Conservation (phyloP, 2,329 filamentous ascomycete genomes). For the Thelonectria olida region DNA sequence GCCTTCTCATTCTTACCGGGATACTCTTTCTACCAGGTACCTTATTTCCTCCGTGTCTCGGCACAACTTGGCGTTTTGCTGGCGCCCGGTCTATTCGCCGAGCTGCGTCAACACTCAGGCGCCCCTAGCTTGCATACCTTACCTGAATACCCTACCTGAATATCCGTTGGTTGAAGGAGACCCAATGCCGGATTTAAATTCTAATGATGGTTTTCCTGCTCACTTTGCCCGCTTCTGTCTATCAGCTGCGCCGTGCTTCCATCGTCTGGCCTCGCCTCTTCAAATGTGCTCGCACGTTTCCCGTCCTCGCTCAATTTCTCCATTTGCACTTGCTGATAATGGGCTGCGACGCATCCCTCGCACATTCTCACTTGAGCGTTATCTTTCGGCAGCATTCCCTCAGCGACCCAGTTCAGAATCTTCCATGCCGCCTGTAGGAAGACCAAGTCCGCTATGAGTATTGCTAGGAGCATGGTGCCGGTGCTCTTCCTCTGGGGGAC, state of each 20-base stretch:
- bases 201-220: background rate
- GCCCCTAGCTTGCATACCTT: too few species aligned
- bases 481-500: conserved; percentile 23
- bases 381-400: background rate
- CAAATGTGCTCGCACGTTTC: background rate
- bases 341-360: background rate
- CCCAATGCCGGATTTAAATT: too few species aligned
- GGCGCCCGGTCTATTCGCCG: too few species aligned
- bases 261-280: background rate
- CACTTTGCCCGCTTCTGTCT: background rate
- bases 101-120: too few species aligned
- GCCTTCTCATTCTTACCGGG: too few species aligned
- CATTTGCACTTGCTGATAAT: background rate
- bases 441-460: conserved; percentile 23
- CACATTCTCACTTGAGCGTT: background rate
- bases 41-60: too few species aligned
- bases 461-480: conserved; percentile 21
- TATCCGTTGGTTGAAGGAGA: too few species aligned
- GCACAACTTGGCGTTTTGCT: too few species aligned
- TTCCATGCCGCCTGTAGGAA: conserved; percentile 29
- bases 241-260: background rate
- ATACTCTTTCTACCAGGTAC: too few species aligned
- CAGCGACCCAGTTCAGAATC: conserved; percentile 14
- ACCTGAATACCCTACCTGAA: too few species aligned
- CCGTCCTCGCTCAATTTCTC: background rate